Evolutionary conservation across 2,329 filamentous ascomycete genomes (phyloP), one percentile per base, ranked within the genome.

Genomic region (Allantophomopsis cytisporea): DNA sequence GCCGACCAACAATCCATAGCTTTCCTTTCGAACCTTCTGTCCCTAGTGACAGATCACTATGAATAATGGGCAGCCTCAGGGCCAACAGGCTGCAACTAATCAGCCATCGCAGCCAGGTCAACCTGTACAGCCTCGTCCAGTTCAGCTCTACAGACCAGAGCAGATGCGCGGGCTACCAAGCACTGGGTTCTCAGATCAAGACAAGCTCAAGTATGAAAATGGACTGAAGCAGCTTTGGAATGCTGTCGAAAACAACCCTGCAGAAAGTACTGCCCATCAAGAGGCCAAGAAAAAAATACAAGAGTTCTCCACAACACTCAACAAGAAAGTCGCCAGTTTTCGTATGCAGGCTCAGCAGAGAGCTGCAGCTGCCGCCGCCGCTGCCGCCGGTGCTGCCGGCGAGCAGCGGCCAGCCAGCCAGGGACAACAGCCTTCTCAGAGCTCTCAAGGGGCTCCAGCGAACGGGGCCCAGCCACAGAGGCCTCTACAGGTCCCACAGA

Each of bases 221-320:
- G 75, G 75, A 1, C 58, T 80, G 1, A 60, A 63, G 8, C 51
- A 58, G 2, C 57, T 80, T 0, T 80, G 72, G 67, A 39, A 45
- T 2, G 62, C 58, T 16, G 62, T 71, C 32, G 65, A 71, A 35
- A 66, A 70, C 42, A 65, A 61, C 15, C 54, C 65, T 0, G 59
- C 63, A 2, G 68, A 69, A 16, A 71, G 69, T 3, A 48, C 50
- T 1, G 63, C 69, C 16, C 66, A 76, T 35, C 54, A 62, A 17
- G 59, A 61, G 0, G 73, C 75, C 0, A 68, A 66, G 45, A 63
- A 65, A 32, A 79, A 77, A 57, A 70, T 80, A 16, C 54, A 60
- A 6, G 73, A 79, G 7, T 80, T 80, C 50, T 73, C 74, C 0
- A 64, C 64, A 34, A 75, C 73, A 56, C 62, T 80, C 2, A 56